A percentile compares a stretch with the other conserved stretches of the same genome.
Conservation (phyloP, 352 stramenopile species). For the Pythium phragmitis region DNA sequence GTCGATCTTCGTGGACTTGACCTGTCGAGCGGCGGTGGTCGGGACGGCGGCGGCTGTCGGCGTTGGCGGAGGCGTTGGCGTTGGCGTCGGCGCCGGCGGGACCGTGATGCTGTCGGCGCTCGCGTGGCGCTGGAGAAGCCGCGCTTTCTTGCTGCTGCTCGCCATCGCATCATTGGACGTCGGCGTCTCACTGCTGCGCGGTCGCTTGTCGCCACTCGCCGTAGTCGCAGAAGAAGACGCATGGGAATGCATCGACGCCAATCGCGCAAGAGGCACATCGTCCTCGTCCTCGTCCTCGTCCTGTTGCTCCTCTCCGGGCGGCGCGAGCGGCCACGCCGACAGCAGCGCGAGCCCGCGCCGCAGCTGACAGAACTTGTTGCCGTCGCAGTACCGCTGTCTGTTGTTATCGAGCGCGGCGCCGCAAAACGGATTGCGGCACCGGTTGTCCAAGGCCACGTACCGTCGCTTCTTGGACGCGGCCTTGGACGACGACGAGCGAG, state of each 20-base stretch:
- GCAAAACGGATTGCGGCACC: conserved; percentile 54
- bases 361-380: conserved; percentile 49
- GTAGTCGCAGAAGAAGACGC: conserved; percentile 2
- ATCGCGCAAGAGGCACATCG: conserved; percentile 12
- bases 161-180: conserved; percentile 5
- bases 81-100: conserved; percentile 2
- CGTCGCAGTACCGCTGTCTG: conserved; percentile 44
- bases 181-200: conserved; percentile 19
- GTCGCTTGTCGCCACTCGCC: conserved; percentile 27
- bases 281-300: conserved; percentile 3
- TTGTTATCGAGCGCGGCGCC: conserved; percentile 37
- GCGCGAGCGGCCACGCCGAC: conserved; percentile 36
- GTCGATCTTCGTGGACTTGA: conserved; percentile 45
- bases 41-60: conserved; percentile 1
- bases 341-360: conserved; percentile 54
- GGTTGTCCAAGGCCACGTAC: conserved; percentile 16
- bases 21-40: conserved; percentile 33
- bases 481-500: not conserved
- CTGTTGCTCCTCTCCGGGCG: not conserved
- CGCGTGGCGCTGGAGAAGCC: conserved; percentile 13
- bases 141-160: conserved; percentile 14
- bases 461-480: conserved; percentile 15
- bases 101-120: conserved; percentile 13
- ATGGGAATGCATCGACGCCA: not conserved
- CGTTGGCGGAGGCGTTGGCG: conserved; percentile 8